A percentile compares a stretch with the other conserved stretches of the same genome.
Evolutionary conservation across 192 early-diverging fungal species (phyloP).

Genomic region (Coemansia erecta): DNA sequence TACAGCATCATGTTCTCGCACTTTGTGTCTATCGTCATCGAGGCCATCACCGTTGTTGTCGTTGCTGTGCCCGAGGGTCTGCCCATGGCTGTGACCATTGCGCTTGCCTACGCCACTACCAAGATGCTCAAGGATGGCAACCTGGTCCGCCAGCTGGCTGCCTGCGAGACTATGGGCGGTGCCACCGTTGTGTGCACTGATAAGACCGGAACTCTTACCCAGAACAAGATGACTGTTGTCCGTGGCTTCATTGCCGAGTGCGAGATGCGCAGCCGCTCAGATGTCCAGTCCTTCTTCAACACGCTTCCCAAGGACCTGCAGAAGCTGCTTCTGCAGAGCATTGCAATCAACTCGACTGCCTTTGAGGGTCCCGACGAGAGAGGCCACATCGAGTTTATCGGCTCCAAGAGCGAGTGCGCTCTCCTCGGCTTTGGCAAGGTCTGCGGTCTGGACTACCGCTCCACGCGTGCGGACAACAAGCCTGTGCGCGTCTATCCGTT

Average conservation of each 20-base stretch:
- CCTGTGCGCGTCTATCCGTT: slow-evolving; percentile 82
- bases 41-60: slow-evolving; percentile 79
- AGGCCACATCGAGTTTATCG: slow-evolving; percentile 62
- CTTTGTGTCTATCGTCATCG: slow-evolving; percentile 70
- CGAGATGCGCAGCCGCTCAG: slow-evolving; percentile 43
- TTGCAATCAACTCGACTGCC: slow-evolving; percentile 75
- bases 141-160: slow-evolving; percentile 75
- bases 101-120: slow-evolving; percentile 79
- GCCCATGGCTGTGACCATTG: slow-evolving; percentile 82
- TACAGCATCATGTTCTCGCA: slow-evolving; percentile 56
- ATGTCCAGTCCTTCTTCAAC: slow-evolving; percentile 54
- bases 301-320: slow-evolving; percentile 39
- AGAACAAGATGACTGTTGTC: slow-evolving; percentile 82
- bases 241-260: slow-evolving; percentile 56
- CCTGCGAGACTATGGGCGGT: slow-evolving; percentile 83
- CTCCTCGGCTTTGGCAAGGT: slow-evolving; percentile 65
- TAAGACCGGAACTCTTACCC: slow-evolving; percentile 85
- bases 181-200: slow-evolving; percentile 82
- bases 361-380: slow-evolving; percentile 68
- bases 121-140: slow-evolving; percentile 81
- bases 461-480: slow-evolving; percentile 51
- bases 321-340: slow-evolving; percentile 58
- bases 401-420: slow-evolving; percentile 81
- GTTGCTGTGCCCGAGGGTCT: slow-evolving; percentile 87
- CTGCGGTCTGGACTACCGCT: slow-evolving; percentile 64